These are phyloP conservation scores for Phoenix roebelenii DNA, from an alignment of 176 grass and related monocot species.

Conservation along the genomic window DNA sequence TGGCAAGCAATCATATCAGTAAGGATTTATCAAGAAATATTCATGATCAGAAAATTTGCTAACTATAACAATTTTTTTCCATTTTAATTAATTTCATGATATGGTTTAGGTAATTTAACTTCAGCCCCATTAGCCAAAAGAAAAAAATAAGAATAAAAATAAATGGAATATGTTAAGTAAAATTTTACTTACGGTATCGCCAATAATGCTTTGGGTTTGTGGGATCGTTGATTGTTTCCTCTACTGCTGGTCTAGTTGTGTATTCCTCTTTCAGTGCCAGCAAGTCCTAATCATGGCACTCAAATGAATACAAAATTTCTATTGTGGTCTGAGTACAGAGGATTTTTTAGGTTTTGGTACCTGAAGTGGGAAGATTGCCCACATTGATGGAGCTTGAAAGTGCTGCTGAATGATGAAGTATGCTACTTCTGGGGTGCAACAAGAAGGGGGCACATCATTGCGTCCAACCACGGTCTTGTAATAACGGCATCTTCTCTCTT, in stretches of 20 bases:
- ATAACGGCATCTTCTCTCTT: constrained; percentile 57
- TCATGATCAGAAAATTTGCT: too few relatives aligned
- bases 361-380: constrained; percentile 98
- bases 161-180: neutral
- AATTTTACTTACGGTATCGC: constrained; percentile 80
- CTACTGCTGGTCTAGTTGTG: constrained; percentile 56
- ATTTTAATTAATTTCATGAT: too few relatives aligned
- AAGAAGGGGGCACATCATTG: constrained; percentile 53
- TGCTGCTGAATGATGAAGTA: constrained; percentile 86
- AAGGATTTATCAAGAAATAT: too few relatives aligned
- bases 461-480: constrained; percentile 59
- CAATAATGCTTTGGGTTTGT: constrained; percentile 97
- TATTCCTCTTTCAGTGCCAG: constrained; percentile 95
- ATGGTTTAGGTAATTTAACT: too few relatives aligned
- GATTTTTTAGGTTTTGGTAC: constrained; percentile 17
- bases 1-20: too few relatives aligned
- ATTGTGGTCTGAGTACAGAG: neutral
- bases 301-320: constrained; percentile 5
- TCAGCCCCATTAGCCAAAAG: too few relatives aligned
- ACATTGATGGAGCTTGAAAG: constrained; percentile 81
- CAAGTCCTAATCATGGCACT: constrained; percentile 54
- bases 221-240: constrained; percentile 99
- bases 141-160: neutral
- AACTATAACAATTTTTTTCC: too few relatives aligned
- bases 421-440: constrained; percentile 69